These are phyloP conservation scores for Macrophomina phaseolina DNA, from an alignment of 2,329 filamentous ascomycete species.

Conservation along the genomic window DNA sequence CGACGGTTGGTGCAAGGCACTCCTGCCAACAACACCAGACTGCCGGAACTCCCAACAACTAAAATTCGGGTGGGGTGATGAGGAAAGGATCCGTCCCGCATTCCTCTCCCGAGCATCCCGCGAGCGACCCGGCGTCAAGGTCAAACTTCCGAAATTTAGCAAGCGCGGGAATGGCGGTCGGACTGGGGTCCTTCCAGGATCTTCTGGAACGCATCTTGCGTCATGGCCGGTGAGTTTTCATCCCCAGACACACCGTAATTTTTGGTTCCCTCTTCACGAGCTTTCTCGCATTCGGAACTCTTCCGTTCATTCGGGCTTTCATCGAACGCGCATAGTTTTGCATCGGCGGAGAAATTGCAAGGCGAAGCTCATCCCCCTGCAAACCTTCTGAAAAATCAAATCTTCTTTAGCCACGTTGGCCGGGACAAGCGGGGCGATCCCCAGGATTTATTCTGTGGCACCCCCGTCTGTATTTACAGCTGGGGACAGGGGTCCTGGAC, in stretches of 20 bases:
- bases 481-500: not conserved
- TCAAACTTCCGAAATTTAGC: not conserved
- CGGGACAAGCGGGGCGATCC: not conserved
- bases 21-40: not conserved
- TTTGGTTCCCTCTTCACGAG: not conserved
- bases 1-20: not conserved
- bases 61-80: not conserved
- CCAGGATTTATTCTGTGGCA: not conserved
- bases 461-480: not conserved
- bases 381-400: not conserved
- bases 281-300: not conserved
- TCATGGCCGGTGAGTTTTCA: not conserved
- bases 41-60: not conserved
- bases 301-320: not conserved
- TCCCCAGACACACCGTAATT: not conserved
- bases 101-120: not conserved
- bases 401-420: not conserved
- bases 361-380: not conserved
- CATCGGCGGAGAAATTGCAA: not conserved
- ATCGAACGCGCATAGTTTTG: not conserved
- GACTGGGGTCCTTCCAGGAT: not conserved
- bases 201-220: slow-evolving; percentile 6
- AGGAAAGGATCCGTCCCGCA: not conserved
- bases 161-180: not conserved
- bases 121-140: not conserved